Base-by-base conservation (phyloP, 805 yeast species). In the Lachancea quebecensis region DNA sequence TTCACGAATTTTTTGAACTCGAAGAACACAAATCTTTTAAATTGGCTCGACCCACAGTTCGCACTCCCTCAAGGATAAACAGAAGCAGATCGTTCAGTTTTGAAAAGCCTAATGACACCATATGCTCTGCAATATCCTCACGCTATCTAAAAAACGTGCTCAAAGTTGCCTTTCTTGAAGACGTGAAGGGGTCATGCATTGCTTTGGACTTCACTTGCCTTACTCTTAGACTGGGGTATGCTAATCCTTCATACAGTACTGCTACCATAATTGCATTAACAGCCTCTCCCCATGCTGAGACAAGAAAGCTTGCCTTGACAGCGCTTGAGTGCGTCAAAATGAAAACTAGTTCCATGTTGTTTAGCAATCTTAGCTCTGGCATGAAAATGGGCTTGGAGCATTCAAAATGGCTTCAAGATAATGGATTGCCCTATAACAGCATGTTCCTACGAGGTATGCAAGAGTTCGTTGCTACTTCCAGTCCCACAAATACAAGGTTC, bases 261-360 rank as follows among this genome's bases (percentile, higher is more conserved):
- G 76, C 89, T 0, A 81, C 89, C 0, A 70, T 85, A 0, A 73
- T 86, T 45, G 91, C 91, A 0, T 65, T 88, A 31, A 80, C 81
- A 46, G 70, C 85, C 0, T 78, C 87, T 0, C 62, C 68, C 1
- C 62, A 67, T 14, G 58, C 57, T 3, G 57, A 62, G 10, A 69
- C 84, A 14, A 67, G 73, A 29, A 59, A 58, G 2, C 62, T 73
- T 10, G 87, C 89, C 0, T 46, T 68, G 1, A 71, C 69, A 0
- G 64, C 85, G 45, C 85, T 84, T 52, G 57, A 58, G 16, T 77
- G 72, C 8, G 54, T 87, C 2, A 78, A 74, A 52, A 81, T 75
- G 16, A 82, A 80, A 48, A 79, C 85, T 56, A 91, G 85, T 57
- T 75, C 87, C 1, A 69, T 88, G 56, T 75, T 85, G 17, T 90